These are phyloP conservation scores for Russula compacta DNA, from an alignment of 768 basidiomycete species.

Conservation along the genomic window DNA sequence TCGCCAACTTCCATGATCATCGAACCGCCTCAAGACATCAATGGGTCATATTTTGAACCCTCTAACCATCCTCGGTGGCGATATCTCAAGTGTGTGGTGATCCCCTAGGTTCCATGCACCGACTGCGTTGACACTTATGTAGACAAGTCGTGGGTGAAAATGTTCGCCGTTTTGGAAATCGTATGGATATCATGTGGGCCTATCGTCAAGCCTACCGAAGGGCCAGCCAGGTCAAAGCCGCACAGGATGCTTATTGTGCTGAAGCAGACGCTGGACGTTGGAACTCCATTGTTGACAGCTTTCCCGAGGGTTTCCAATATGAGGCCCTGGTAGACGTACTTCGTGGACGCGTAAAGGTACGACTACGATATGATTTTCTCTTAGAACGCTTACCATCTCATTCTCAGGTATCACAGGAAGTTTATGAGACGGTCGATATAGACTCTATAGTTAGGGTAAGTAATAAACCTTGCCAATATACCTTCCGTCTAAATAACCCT, in stretches of 20 bases:
- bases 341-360: slow-evolving; percentile 76
- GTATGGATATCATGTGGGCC: slow-evolving; percentile 76
- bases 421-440: slow-evolving; percentile 69
- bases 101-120: background rate
- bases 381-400: background rate
- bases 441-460: slow-evolving; percentile 62
- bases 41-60: slow-evolving; percentile 33
- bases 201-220: slow-evolving; percentile 73
- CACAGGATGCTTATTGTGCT: slow-evolving; percentile 65
- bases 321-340: slow-evolving; percentile 76
- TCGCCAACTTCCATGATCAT: slow-evolving; percentile 76
- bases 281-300: slow-evolving; percentile 33
- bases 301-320: slow-evolving; percentile 66
- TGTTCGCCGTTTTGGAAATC: slow-evolving; percentile 23
- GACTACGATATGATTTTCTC: background rate
- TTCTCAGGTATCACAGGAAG: slow-evolving; percentile 51
- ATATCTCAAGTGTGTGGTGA: slow-evolving; percentile 58
- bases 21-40: slow-evolving; percentile 67
- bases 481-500: background rate
- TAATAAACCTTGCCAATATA: background rate
- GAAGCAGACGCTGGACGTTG: slow-evolving; percentile 43
- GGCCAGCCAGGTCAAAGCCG: slow-evolving; percentile 56
- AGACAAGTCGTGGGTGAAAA: slow-evolving; percentile 29
- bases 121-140: background rate
- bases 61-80: slow-evolving; percentile 54